Evolutionary conservation across 768 basidiomycete species (phyloP), one percentile per base, ranked within the genome.

Genomic region (Postia placenta): DNA sequence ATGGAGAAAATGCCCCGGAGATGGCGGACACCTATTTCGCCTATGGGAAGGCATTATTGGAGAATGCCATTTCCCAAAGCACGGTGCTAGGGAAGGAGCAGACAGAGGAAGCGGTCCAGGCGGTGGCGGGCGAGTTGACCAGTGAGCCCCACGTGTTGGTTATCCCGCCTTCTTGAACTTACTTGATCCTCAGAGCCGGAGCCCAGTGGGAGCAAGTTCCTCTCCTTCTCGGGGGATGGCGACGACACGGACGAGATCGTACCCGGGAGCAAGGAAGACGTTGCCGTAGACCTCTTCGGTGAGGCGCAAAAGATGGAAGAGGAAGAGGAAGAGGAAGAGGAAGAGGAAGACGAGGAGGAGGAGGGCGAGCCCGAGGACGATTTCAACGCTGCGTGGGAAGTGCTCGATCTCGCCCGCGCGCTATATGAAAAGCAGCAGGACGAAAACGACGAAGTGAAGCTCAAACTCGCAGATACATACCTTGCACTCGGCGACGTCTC

Each of bases 301-400:
- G 74, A 80, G 52, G 74, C 77, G 27, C 66, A 67, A n/a, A 72
- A 77, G 50, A 67, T 61, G 15, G 66, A 70, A 36, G 69, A 66
- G 7, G 76, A 77, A 47, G 75, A 69, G 4, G 76, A 71, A 0
- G 78, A 68, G 1, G 81, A 71, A 0, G 79, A 72, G 0, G 81
- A 74, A 0, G 78, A 73, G 2, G 81, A 76, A 5, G 80, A 70
- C 1, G 83, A 75, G 7, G 87, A 70, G 2, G 86, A 80, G 3
- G 87, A 83, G 11, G 87, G 64, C 3, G 91, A 89, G 58, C 91
- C 90, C 0, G 95, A 96, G 59, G 96, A 99, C 57, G 96, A 98
- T 60, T 96, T 96, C 66, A 96, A 95, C 56, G 92, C 91, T 22
- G 92, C 96, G 11, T 99, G 95, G 93, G 90, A 96, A 62, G 85